These are phyloP conservation scores for Leccinellum rugosiceps DNA, from an alignment of 768 basidiomycete species.

Conservation along the genomic window DNA sequence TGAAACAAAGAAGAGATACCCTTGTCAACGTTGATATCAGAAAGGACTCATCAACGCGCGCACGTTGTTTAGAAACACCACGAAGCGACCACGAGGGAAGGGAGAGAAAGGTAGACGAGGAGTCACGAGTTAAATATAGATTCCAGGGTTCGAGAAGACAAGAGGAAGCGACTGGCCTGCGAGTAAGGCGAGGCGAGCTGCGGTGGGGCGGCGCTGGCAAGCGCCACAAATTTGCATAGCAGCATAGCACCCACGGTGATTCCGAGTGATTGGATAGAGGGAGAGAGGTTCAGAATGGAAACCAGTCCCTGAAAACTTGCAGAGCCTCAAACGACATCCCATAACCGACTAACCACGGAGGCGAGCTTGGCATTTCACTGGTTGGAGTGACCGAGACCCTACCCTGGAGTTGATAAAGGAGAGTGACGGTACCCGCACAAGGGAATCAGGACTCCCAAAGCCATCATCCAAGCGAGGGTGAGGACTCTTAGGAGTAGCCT, in stretches of 20 bases:
- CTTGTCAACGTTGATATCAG: constrained; percentile 9
- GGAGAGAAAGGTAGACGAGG: neutral
- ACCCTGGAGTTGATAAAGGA: too few species aligned
- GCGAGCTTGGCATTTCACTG: neutral
- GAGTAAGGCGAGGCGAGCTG: constrained; percentile 20
- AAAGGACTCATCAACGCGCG: neutral
- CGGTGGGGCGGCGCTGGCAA: constrained; percentile 2
- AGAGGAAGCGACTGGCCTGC: neutral
- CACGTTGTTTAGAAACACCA: neutral
- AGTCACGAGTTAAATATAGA: constrained; percentile 12
- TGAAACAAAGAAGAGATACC: neutral
- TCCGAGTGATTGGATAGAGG: neutral
- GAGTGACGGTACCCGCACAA: too few species aligned
- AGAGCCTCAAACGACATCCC: neutral
- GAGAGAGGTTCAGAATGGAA: constrained; percentile 18
- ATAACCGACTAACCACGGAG: neutral
- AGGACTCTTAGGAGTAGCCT: neutral
- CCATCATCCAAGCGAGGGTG: neutral
- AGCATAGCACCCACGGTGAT: constrained; percentile 17
- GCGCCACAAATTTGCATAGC: constrained; percentile 4
- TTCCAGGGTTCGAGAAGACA: constrained; percentile 5
- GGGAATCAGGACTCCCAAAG: neutral
- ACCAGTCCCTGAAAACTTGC: constrained; percentile 3
- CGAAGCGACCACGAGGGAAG: constrained; percentile 12
- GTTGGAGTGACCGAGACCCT: neutral